Evolutionary conservation across 2,329 filamentous ascomycete species (phyloP).

Genomic region (Dactylellina sp.): DNA sequence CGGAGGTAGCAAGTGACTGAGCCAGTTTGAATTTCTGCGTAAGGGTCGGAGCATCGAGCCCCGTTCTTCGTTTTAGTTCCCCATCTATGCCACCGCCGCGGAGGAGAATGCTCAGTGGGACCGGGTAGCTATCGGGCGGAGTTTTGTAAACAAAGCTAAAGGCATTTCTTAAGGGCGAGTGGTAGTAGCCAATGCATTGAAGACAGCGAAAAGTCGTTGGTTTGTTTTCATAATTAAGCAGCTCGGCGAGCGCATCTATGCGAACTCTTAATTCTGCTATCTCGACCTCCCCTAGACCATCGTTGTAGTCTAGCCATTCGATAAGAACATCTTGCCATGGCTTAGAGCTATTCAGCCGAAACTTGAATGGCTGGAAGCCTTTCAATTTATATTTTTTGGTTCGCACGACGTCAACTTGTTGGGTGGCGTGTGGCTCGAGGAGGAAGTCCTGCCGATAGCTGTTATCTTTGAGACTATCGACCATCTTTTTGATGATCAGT

Average conservation of each 20-base stretch:
- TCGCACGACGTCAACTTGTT: not conserved
- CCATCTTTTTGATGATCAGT: not conserved
- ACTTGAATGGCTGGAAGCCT: not conserved
- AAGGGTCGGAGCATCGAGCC: not conserved
- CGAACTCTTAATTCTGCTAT: conserved; percentile 3
- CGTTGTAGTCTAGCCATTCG: not conserved
- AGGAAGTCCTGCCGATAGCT: not conserved
- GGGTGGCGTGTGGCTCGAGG: not conserved
- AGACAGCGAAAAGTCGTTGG: not conserved
- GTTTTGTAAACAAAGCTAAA: not conserved
- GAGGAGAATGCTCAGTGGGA: not conserved
- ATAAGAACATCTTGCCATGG: not conserved
- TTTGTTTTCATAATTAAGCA: not conserved
- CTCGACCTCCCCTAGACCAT: not conserved
- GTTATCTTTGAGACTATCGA: not conserved
- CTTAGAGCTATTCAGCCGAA: not conserved
- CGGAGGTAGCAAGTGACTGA: conserved; percentile 5
- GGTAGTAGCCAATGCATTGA: conserved; percentile 2
- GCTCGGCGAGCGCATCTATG: not conserved
- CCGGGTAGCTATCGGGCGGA: not conserved
- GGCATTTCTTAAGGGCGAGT: not conserved
- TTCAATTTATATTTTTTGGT: not conserved
- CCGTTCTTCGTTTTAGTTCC: not conserved
- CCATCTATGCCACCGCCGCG: not conserved
- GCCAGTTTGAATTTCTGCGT: conserved; percentile 12